Evolutionary conservation across 805 yeast genomes (phyloP).

Genomic region (Wickerhamomyces bisporus): DNA sequence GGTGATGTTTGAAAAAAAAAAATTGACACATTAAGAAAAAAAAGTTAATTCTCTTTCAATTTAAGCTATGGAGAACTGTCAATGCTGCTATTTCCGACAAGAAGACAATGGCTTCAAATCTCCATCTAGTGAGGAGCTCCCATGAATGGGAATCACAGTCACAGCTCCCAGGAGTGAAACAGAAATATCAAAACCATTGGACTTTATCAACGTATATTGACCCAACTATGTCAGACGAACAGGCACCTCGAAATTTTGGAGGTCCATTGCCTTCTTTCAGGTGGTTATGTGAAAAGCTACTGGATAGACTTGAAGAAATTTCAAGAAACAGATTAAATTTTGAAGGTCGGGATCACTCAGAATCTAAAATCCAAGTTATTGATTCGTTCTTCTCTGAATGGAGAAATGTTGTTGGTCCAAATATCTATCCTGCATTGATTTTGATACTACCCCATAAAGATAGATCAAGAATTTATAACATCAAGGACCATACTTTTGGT

Average conservation of each 20-base stretch:
- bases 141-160: too few species aligned
- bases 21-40: too few species aligned
- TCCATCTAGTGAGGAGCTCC: too few species aligned
- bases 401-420: constrained; percentile 50
- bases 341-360: constrained; percentile 6
- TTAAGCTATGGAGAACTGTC: too few species aligned
- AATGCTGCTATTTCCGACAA: too few species aligned
- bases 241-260: constrained; percentile 16
- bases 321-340: constrained; percentile 9
- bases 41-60: not conserved
- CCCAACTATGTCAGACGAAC: not conserved
- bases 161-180: not conserved
- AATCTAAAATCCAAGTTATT: constrained; percentile 26
- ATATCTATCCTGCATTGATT: constrained; percentile 64
- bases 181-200: not conserved
- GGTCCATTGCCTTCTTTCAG: constrained; percentile 32
- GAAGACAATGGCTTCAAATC: too few species aligned
- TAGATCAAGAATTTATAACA: constrained; percentile 47
- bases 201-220: not conserved
- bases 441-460: constrained; percentile 63
- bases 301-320: constrained; percentile 24
- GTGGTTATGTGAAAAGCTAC: constrained; percentile 31
- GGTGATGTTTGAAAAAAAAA: too few species aligned
- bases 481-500: constrained; percentile 61
- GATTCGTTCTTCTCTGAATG: constrained; percentile 42